Percentiles rank a stretch among this genome's conserved stretches.
Conservation (phyloP, 208 protist genomes). For the Angomonas desouzai region DNA sequence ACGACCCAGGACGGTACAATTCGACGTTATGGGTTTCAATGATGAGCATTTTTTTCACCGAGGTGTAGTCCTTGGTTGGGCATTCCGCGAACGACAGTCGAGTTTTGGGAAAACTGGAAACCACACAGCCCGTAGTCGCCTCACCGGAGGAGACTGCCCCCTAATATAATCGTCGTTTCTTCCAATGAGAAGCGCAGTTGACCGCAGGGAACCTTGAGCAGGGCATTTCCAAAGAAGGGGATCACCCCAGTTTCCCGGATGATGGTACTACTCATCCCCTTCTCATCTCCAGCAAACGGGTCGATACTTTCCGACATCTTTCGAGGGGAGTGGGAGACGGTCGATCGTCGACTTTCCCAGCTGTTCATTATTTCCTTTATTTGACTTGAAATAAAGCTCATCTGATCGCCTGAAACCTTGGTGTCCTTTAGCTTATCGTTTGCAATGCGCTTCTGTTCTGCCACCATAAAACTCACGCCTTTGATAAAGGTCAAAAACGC, state of each 20-base stretch:
- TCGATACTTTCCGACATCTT: conserved; percentile 4
- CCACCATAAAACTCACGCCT: conserved; percentile 47
- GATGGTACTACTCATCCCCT: conserved; percentile 5
- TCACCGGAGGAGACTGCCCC: conserved; percentile 43
- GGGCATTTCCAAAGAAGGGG: conserved; percentile 63
- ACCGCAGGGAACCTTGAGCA: conserved; percentile 66
- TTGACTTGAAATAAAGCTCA: not conserved
- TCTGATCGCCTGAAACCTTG: not conserved
- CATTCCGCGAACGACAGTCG: conserved; percentile 75
- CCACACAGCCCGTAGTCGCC: conserved; percentile 48
- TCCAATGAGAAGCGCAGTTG: conserved; percentile 48
- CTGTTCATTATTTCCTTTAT: conserved; percentile 3
- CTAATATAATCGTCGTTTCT: conserved; percentile 59
- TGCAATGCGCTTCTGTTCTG: conserved; percentile 42
- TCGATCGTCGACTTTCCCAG: not conserved
- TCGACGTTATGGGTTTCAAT: conserved; percentile 74
- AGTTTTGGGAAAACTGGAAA: conserved; percentile 47
- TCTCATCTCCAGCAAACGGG: conserved; percentile 4
- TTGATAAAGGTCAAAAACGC: conserved; percentile 54
- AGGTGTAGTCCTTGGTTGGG: conserved; percentile 47
- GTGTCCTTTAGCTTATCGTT: conserved; percentile 20
- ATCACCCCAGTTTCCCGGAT: conserved; percentile 14
- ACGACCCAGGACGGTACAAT: conserved; percentile 53
- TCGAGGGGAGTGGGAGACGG: not conserved
- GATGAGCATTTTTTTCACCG: conserved; percentile 65